Evolutionary conservation across 257 asterid genomes (phyloP), one percentile per base, ranked within the genome.

Genomic region (Cordia subcordata): DNA sequence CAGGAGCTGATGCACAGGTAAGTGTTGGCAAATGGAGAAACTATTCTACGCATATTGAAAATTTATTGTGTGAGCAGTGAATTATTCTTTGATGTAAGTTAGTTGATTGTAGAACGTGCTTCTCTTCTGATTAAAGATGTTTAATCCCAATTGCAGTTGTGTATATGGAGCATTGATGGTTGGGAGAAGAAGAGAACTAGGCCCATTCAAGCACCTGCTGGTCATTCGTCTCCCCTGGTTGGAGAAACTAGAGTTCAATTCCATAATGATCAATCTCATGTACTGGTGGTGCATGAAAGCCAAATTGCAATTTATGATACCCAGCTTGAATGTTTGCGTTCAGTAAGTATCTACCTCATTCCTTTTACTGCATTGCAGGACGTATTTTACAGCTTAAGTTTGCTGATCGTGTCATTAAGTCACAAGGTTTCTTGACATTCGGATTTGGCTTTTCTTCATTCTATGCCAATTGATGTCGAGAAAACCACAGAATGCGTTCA

Each of bases 1-100:
- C 92, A 0, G 92, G 92, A 65, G 85, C 92, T 50, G 92, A 84
- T 81, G 80, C 92, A 22, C 92, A 84, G 82, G 92, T 75, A 16
- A 69, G 55, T 46, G 20, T 27, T 54, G 47, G 35, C 35, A 27
- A 27, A 27, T 27, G 35, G 3, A 27, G 35, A 27, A 6, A 27
- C 47, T 14, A 14, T 42, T 42, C 47, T 42, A 42, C 10, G 2
- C 6, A 27, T 1, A 6, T 27, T 1, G 35, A 27, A 27, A 27
- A 27, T 27, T 27, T 27, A 27, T 13, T 46, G 8, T 46, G 0
- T 13, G 51, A 13, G 51, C 51, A 17, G 8, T 51, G 1, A 21
- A 11, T 20, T 21, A 51, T 51, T 51, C 56, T 15, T 51, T 51
- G 10, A n/a, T 5, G 8, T 18, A 21, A 51, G 8, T 51, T 51